Evolutionary conservation across 306 rosid species (phyloP), one percentile per base, ranked within the genome.

Genomic region (Corylus avellana): DNA sequence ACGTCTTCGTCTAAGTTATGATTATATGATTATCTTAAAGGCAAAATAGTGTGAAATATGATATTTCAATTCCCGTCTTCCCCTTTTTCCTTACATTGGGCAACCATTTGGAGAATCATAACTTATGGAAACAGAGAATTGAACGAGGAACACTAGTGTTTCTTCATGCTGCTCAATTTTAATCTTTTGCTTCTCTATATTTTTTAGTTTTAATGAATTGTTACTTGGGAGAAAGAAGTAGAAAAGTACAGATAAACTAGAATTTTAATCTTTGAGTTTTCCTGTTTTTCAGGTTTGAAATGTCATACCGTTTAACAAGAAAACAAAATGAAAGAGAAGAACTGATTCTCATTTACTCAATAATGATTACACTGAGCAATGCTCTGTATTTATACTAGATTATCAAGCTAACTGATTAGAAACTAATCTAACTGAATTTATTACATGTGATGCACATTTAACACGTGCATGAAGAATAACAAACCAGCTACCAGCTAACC

Each of bases 241-340:
- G 44, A 63, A 51, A 20, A 14, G 22, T 4, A 42, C 10, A 61
- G 5, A 16, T 49, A 12, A 72, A 35, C 12, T 10, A 35, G 25
- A 73, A 12, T 18, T 14, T 76, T 22, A 42, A 61, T 39, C 5
- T 53, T 32, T 32, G 54, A 10, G 18, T 17, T 50, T 13, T 72
- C 48, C 54, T 68, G 71, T 62, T 71, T 82, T 73, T 78, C 85
- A 85, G 88, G 80, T 70, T 50, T 70, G 82, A 81, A 75, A 86
- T 84, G 89, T 82, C 90, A 5, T 14, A n/a, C 39, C 54, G 16
- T 12, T 47, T 22, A 22, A 0, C 25, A 22, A 22, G 25, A 22
- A 22, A 22, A 22, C 25, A 22, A 22, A 22, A 22, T 22, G 25
- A 22, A 22, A 22, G 25, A 22, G 25, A 22, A 22, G 25, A 22